Base-by-base conservation (phyloP, 2,329 filamentous ascomycete species). In the Blastomyces gilchristii region DNA sequence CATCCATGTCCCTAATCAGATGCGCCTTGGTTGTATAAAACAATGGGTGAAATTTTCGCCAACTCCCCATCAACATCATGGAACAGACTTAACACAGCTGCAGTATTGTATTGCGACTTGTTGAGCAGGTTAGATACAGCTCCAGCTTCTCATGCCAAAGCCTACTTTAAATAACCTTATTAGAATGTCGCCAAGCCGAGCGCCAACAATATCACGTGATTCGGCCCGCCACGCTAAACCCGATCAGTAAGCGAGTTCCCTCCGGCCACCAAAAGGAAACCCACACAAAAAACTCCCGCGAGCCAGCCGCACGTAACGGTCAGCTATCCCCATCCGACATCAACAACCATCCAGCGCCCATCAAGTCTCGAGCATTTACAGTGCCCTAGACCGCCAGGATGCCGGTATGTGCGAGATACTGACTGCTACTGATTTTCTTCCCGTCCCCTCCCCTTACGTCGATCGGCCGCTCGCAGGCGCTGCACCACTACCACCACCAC, bases 341-440 rank as follows among this genome's bases (percentile, higher is more conserved):
- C 70, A 62, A 62, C 43, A 61, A 64, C 64, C 61, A 60, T 58
- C 70, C 71, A 71, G 6, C 31, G 72, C 71, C 72, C 73, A 73
- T 74, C 70, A 74, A 65, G 77, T 71, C 58, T 60, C 14, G 58
- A 60, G 58, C 58, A 52, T 60, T 41, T 53, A n/a, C 45, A 37
- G 28, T 60, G 31, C 31, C 37, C 58, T n/a, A 39, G 49, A 60
- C 71, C 71, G 75, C 80, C 80, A 83, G 79, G 77, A 83, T 83
- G 81, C 81, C 81, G 79, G 81, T 83, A 77, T 72, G 75, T 72
- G 63, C 14, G 31, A 45, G 64, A 64, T 68, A 66, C 65, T 45
- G 31, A 34, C 65, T 45, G 18, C 16, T n/a, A 45, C 43, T n/a
- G 16, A 43, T 43, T 34, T 0, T 2, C 31, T 7, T 6, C 31